Evolutionary conservation across 768 basidiomycete genomes (phyloP).

Genomic region (Boletus sp.): DNA sequence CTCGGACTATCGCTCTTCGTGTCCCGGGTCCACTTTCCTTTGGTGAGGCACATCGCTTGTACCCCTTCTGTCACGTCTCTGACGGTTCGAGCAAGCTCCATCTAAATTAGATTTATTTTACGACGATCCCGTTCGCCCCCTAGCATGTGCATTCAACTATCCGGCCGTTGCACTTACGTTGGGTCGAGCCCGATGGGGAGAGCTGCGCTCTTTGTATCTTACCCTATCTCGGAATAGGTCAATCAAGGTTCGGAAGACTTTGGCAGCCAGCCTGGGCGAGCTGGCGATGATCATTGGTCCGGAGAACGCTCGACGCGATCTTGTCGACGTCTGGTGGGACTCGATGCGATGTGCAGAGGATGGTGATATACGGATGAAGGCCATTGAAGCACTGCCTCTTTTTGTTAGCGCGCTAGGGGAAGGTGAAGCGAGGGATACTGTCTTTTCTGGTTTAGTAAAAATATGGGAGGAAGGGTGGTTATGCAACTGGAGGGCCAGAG

Average conservation of each 20-base stretch:
- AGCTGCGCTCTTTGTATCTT: conserved; percentile 67
- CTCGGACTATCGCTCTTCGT: conserved; percentile 23
- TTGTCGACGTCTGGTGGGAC: conserved; percentile 72
- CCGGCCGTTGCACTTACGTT: conserved; percentile 87
- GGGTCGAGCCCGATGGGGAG: conserved; percentile 71
- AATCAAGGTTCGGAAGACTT: conserved; percentile 67
- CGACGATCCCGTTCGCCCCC: conserved; percentile 66
- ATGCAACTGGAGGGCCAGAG: conserved; percentile 80
- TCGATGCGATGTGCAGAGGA: conserved; percentile 56
- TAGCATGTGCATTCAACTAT: conserved; percentile 87
- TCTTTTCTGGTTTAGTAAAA: conserved; percentile 46
- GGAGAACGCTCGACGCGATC: conserved; percentile 61
- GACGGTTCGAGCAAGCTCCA: conserved; percentile 14
- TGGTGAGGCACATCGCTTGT: conserved; percentile 17
- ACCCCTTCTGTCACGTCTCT: neutral
- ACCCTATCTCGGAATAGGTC: conserved; percentile 59
- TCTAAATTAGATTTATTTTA: conserved; percentile 45
- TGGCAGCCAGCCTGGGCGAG: conserved; percentile 88
- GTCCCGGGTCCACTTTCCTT: conserved; percentile 6
- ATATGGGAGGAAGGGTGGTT: conserved; percentile 60
- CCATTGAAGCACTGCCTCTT: conserved; percentile 61
- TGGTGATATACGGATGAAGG: conserved; percentile 65
- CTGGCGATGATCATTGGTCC: conserved; percentile 82
- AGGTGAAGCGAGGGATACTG: conserved; percentile 41
- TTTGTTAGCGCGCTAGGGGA: conserved; percentile 55